Conservation (phyloP, 495 filamentous ascomycete species). For the Endocarpon pusillum region DNA sequence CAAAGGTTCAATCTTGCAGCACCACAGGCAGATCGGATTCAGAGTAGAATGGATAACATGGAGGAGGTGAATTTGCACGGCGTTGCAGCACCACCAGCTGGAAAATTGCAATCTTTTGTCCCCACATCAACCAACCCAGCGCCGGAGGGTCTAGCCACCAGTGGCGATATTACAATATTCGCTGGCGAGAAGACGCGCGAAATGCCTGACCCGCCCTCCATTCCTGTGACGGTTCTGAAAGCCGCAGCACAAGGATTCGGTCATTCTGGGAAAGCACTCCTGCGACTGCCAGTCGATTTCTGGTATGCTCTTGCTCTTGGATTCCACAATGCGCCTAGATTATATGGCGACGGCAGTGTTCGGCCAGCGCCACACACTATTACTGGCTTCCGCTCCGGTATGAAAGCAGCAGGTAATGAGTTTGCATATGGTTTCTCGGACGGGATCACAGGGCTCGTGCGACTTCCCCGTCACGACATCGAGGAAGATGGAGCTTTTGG, state of each 20-base stretch:
- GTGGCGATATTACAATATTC: slow-evolving; percentile 1
- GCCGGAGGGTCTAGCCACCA: neutral
- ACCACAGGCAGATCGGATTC: neutral
- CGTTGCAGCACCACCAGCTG: neutral
- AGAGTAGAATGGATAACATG: neutral
- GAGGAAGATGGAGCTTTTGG: slow-evolving; percentile 42
- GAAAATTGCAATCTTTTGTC: neutral
- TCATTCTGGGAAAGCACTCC: slow-evolving; percentile 15
- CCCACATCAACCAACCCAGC: neutral
- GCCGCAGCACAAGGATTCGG: slow-evolving; percentile 21
- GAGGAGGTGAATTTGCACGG: slow-evolving; percentile 1
- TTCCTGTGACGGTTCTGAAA: slow-evolving; percentile 10
- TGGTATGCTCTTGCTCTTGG: slow-evolving; percentile 60
- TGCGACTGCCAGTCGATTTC: slow-evolving; percentile 40
- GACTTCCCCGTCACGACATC: slow-evolving; percentile 46
- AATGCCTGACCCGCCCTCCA: neutral
- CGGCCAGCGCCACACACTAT: slow-evolving; percentile 14
- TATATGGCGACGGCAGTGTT: slow-evolving; percentile 47
- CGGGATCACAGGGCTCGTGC: slow-evolving; percentile 52
- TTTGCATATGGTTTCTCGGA: slow-evolving; percentile 57
- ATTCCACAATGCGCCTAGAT: slow-evolving; percentile 65
- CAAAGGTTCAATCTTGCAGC: neutral
- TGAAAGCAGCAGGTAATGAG: slow-evolving; percentile 28
- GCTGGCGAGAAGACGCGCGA: neutral
- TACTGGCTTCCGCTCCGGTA: slow-evolving; percentile 21